Percentiles rank a stretch among this genome's conserved stretches.
These are phyloP conservation scores for Microbotryum saponariae DNA, from an alignment of 1,284 basidiomycete genomes.

Conservation along the genomic window DNA sequence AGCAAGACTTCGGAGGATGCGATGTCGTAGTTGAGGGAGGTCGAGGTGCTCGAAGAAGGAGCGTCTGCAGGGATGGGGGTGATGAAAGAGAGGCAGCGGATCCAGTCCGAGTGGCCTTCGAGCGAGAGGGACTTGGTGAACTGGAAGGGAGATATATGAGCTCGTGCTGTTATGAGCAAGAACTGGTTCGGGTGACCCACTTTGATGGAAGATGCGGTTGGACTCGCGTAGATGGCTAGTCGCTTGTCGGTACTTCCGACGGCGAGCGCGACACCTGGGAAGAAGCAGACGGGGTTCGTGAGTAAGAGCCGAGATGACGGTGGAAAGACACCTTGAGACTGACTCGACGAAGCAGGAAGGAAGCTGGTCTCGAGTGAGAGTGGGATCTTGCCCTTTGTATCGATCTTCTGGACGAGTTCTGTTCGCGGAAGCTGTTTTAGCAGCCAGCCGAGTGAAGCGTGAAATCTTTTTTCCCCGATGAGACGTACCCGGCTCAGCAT, in stretches of 20 bases:
- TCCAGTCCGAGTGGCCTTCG: conserved; percentile 90
- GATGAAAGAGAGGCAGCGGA: conserved; percentile 67
- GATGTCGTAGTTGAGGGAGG: conserved; percentile 32
- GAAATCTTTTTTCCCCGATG: neutral
- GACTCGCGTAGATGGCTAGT: conserved; percentile 60
- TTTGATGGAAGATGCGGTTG: neutral
- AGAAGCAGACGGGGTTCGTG: neutral
- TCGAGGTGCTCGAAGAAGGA: conserved; percentile 39
- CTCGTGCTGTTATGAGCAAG: conserved; percentile 7
- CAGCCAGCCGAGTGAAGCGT: neutral
- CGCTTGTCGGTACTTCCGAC: conserved; percentile 66
- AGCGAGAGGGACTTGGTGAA: conserved; percentile 48
- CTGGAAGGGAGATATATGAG: conserved; percentile 7
- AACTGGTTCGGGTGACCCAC: conserved; percentile 1
- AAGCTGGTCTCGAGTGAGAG: conserved; percentile 57
- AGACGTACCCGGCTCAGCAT: conserved; percentile 8
- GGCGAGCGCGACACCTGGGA: conserved; percentile 61
- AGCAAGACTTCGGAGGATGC: conserved; percentile 51
- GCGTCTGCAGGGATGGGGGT: conserved; percentile 31
- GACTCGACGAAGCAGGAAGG: conserved; percentile 63
- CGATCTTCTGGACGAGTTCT: conserved; percentile 54
- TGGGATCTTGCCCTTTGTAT: conserved; percentile 63
- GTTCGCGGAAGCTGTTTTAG: neutral
- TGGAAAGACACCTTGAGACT: conserved; percentile 17
- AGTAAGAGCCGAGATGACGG: neutral